phyloP scores from a whole-genome alignment of 2,329 filamentous ascomycete species.

The Madurella mycetomatis region DNA sequence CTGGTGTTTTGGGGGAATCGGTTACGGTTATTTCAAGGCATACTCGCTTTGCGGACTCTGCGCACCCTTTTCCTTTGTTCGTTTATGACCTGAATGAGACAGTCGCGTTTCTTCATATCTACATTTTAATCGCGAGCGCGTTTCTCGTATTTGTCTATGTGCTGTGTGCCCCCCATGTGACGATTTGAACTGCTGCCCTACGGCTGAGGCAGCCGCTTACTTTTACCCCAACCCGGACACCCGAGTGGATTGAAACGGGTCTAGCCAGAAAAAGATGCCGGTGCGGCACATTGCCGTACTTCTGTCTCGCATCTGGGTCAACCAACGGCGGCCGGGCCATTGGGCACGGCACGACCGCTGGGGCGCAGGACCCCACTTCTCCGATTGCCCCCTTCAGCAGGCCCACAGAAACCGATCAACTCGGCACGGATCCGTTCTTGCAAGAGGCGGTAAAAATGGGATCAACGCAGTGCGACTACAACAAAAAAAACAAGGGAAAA shows the following conservation, averaged over 20 bases:
- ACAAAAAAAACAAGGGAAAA: too few species aligned
- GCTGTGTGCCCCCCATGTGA: too few species aligned
- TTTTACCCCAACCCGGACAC: background rate
- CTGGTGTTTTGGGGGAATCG: background rate
- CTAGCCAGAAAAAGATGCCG: background rate
- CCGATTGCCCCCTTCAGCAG: too few species aligned
- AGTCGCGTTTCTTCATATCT: background rate
- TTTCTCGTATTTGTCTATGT: too few species aligned
- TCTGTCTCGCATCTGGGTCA: background rate
- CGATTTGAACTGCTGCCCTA: too few species aligned
- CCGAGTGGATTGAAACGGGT: background rate
- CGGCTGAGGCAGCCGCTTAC: background rate
- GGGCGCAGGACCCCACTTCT: background rate
- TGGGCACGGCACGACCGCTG: background rate
- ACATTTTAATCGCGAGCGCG: too few species aligned
- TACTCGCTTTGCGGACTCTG: background rate
- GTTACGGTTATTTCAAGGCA: background rate
- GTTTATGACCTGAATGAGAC: conserved; percentile 4
- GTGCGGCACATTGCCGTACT: background rate
- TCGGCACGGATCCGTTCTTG: too few species aligned
- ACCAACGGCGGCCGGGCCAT: background rate
- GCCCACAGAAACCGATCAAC: too few species aligned
- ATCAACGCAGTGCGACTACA: too few species aligned
- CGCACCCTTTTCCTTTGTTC: conserved; percentile 11
- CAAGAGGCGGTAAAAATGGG: too few species aligned